Conservation (phyloP, 2,329 filamentous ascomycete species). For the Xylariaceae sp. region DNA sequence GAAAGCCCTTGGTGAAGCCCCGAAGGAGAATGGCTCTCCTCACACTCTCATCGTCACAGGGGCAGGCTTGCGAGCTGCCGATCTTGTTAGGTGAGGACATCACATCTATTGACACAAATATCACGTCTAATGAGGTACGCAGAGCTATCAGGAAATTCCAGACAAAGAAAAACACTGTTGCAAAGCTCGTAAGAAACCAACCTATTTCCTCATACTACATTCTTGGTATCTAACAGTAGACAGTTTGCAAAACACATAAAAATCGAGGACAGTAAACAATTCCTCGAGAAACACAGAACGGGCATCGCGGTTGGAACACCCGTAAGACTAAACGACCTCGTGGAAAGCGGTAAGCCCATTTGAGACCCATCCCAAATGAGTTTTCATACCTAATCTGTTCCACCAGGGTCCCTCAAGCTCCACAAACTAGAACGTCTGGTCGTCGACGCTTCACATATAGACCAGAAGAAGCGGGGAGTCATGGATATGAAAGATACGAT, state of each 20-base stretch:
- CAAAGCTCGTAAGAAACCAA: slow-evolving; percentile 61
- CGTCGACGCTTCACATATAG: slow-evolving; percentile 87
- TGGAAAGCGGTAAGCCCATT: slow-evolving; percentile 66
- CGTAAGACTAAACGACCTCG: slow-evolving; percentile 72
- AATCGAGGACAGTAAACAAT: slow-evolving; percentile 76
- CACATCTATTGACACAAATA: not conserved
- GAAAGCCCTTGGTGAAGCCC: slow-evolving; percentile 57
- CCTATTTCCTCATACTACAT: not conserved
- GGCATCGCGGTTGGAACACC: slow-evolving; percentile 91
- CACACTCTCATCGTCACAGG: slow-evolving; percentile 88
- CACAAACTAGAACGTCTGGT: slow-evolving; percentile 73
- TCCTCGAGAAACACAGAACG: slow-evolving; percentile 65
- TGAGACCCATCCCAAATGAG: not conserved
- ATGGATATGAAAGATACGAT: slow-evolving; percentile 95
- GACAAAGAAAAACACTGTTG: slow-evolving; percentile 70
- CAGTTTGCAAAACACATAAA: slow-evolving; percentile 98
- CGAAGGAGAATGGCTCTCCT: slow-evolving; percentile 66
- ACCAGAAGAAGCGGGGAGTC: slow-evolving; percentile 89
- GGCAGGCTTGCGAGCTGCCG: slow-evolving; percentile 80
- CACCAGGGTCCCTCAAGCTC: slow-evolving; percentile 62
- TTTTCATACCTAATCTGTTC: slow-evolving; percentile 1
- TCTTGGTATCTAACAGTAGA: slow-evolving; percentile 9
- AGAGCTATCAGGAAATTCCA: slow-evolving; percentile 75
- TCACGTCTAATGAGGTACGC: slow-evolving; percentile 1
- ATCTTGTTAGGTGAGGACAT: slow-evolving; percentile 63